Evolutionary conservation across 2,329 filamentous ascomycete species (phyloP).

Genomic region (Stachybotrys echinatus): DNA sequence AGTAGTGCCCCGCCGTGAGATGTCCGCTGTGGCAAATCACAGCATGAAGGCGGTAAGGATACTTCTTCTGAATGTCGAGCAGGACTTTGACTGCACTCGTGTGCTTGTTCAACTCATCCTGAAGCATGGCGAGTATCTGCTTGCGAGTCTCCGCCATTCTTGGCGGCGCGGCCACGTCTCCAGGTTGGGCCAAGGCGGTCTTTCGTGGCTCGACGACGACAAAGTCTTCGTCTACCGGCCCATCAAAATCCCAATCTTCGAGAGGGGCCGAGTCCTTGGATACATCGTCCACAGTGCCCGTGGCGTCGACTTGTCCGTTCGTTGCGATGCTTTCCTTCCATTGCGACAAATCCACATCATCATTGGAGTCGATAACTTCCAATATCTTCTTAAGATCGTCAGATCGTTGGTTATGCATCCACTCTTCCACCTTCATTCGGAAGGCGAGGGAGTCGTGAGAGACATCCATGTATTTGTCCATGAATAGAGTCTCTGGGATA

Average conservation of each 20-base stretch:
- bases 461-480: slow-evolving; percentile 83
- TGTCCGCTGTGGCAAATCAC: slow-evolving; percentile 86
- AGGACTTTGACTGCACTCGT: slow-evolving; percentile 19
- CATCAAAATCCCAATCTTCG: slow-evolving; percentile 33
- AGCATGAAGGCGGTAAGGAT: slow-evolving; percentile 80
- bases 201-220: slow-evolving; percentile 18
- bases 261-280: slow-evolving; percentile 6
- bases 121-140: slow-evolving; percentile 36
- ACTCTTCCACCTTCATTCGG: slow-evolving; percentile 61
- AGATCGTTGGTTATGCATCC: slow-evolving; percentile 67
- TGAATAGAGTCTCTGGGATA: slow-evolving; percentile 75
- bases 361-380: slow-evolving; percentile 11
- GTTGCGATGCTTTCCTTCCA: background rate
- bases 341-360: background rate
- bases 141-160: slow-evolving; percentile 15
- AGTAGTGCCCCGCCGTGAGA: slow-evolving; percentile 80
- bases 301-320: slow-evolving; percentile 12
- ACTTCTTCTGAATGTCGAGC: slow-evolving; percentile 48
- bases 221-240: slow-evolving; percentile 29
- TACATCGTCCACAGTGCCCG: slow-evolving; percentile 3
- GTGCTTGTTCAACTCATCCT: slow-evolving; percentile 30
- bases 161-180: slow-evolving; percentile 6
- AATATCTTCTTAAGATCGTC: slow-evolving; percentile 42
- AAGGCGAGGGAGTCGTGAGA: slow-evolving; percentile 56
- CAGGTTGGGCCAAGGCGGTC: background rate